Evolutionary conservation across 169 alveolate genomes (phyloP).

Genomic region (Eimeria falciformis): DNA sequence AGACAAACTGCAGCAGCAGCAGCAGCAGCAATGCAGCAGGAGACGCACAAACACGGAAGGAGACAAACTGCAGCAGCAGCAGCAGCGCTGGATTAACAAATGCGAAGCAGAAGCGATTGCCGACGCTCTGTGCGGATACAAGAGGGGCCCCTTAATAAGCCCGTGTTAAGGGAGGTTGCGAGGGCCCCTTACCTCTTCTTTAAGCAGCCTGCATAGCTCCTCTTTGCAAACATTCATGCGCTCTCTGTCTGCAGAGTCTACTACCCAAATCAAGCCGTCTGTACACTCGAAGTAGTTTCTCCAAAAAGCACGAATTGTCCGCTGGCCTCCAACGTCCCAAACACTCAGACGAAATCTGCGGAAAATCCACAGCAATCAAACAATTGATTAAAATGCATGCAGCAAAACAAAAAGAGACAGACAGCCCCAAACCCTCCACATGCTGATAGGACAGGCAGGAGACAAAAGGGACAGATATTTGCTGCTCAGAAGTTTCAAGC

Average conservation of each 20-base stretch:
- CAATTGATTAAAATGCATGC: not conserved
- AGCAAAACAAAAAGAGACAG: slow-evolving; percentile 19
- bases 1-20: not conserved
- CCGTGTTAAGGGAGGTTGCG: too few species aligned
- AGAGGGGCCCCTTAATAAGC: too few species aligned
- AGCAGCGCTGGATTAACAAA: too few species aligned
- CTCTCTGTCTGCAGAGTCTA: slow-evolving; percentile 95
- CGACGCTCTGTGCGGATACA: too few species aligned
- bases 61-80: not conserved
- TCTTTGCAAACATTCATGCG: slow-evolving; percentile 96
- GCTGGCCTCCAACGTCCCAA: slow-evolving; percentile 99
- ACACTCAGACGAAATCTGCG: slow-evolving; percentile 81
- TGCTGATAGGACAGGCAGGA: not conserved
- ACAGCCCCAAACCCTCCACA: not conserved
- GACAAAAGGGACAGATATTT: not conserved
- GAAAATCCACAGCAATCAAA: not conserved
- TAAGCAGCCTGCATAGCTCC: slow-evolving; percentile 94
- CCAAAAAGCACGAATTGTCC: slow-evolving; percentile 99
- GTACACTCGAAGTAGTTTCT: slow-evolving; percentile 98
- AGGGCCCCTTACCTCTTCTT: slow-evolving; percentile 95
- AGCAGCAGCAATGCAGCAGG: not conserved
- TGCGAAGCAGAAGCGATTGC: too few species aligned
- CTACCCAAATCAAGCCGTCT: slow-evolving; percentile 97
- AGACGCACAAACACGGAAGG: not conserved
- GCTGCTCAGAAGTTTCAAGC: not conserved